Conservation (phyloP, 139 green algal species). For the Eudorina sp. region DNA sequence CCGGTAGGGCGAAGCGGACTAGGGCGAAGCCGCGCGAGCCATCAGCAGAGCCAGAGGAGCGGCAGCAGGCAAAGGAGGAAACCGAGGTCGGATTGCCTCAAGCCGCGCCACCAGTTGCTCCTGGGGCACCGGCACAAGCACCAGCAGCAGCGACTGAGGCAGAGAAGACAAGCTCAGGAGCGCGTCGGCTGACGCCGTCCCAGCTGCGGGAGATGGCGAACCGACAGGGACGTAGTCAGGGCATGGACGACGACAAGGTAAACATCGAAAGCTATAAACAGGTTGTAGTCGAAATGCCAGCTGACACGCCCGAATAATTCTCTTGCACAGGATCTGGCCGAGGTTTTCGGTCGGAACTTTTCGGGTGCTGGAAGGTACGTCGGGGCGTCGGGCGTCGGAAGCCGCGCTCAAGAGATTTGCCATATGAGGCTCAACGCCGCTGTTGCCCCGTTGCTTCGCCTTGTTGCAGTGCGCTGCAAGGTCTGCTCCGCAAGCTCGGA, state of each 20-base stretch:
- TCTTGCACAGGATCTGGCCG: slow-evolving; percentile 18
- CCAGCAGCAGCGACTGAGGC: neutral
- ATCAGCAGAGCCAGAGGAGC: slow-evolving; percentile 1
- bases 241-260: slow-evolving; percentile 44
- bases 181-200: neutral
- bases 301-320: neutral
- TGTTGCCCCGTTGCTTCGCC: too few species aligned
- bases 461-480: slow-evolving; percentile 79
- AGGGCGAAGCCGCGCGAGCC: neutral
- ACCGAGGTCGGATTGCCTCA: slow-evolving; percentile 20
- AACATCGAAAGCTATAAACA: too few species aligned
- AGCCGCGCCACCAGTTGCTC: neutral
- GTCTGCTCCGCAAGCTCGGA: slow-evolving; percentile 88
- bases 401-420: too few species aligned
- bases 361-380: slow-evolving; percentile 55
- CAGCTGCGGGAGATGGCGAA: slow-evolving; percentile 33
- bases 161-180: slow-evolving; percentile 2
- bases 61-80: neutral
- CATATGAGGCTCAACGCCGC: too few species aligned
- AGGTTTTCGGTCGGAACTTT: slow-evolving; percentile 62
- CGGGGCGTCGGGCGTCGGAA: neutral
- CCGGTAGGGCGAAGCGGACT: neutral
- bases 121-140: neutral
- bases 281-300: too few species aligned
- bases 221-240: slow-evolving; percentile 14